Percentiles rank a stretch among this genome's conserved stretches.
phyloP scores from a whole-genome alignment of 805 yeast species.

The Wickerhamiella kurtzmanii region DNA sequence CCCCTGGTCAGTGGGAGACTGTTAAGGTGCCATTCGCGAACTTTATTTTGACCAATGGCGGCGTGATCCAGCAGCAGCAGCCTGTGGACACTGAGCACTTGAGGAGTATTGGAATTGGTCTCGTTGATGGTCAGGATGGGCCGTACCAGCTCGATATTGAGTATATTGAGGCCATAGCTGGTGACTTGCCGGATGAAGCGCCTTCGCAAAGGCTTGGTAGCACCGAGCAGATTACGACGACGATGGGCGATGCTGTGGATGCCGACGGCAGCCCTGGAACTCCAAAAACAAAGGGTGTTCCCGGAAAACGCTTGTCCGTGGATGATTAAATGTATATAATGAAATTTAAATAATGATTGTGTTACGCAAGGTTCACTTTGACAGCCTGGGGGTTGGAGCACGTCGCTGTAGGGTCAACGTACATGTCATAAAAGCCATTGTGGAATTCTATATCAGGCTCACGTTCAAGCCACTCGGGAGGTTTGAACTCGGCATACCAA shows the following conservation, averaged over 20 bases:
- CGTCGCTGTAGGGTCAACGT: slow-evolving; percentile 6
- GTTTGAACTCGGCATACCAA: slow-evolving; percentile 8
- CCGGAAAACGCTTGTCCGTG: slow-evolving; percentile 18
- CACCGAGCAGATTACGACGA: background rate
- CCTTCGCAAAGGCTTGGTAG: too few relatives aligned
- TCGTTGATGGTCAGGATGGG: slow-evolving; percentile 65
- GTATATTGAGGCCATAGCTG: slow-evolving; percentile 48
- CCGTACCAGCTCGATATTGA: slow-evolving; percentile 58
- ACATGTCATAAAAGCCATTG: slow-evolving; percentile 14
- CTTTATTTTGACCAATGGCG: slow-evolving; percentile 74
- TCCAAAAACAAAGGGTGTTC: slow-evolving; percentile 10
- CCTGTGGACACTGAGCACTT: slow-evolving; percentile 50
- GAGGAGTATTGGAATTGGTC: slow-evolving; percentile 64
- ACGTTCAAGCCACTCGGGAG: slow-evolving; percentile 14
- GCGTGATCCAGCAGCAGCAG: slow-evolving; percentile 46
- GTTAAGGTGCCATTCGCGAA: slow-evolving; percentile 65
- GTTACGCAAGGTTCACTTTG: too few relatives aligned
- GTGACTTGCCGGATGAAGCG: slow-evolving; percentile 9
- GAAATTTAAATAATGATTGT: background rate
- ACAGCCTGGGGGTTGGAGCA: slow-evolving; percentile 2
- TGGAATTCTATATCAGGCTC: background rate
- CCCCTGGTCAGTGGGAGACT: slow-evolving; percentile 72
- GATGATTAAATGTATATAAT: slow-evolving; percentile 12
- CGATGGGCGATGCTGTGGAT: slow-evolving; percentile 2
- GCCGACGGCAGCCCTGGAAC: slow-evolving; percentile 4